These are phyloP conservation scores for Penicillium sp. DNA, from an alignment of 2,329 filamentous ascomycete genomes.

Conservation along the genomic window DNA sequence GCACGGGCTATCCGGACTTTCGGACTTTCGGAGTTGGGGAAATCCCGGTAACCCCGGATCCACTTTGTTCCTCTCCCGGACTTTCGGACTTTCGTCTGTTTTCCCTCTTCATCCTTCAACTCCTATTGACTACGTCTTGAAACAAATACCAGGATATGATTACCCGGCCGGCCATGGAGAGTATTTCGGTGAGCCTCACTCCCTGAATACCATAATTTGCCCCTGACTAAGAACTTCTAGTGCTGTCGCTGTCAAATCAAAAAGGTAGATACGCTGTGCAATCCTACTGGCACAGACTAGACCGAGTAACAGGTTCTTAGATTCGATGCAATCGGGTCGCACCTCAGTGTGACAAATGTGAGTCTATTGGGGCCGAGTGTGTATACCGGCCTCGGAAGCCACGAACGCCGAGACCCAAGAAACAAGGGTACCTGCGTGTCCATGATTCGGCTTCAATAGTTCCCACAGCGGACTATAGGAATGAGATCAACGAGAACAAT, in stretches of 20 bases:
- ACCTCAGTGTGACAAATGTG: not conserved
- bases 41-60: not conserved
- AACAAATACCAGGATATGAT: not conserved
- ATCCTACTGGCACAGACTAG: not conserved
- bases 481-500: not conserved
- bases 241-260: conserved; percentile 4
- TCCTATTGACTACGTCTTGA: not conserved
- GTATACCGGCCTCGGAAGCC: not conserved
- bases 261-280: not conserved
- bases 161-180: not conserved
- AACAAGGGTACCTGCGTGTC: not conserved
- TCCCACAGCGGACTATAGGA: not conserved
- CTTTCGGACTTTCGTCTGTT: not conserved
- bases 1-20: not conserved
- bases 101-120: not conserved
- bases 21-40: not conserved
- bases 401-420: not conserved
- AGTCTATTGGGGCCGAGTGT: not conserved
- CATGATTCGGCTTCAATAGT: not conserved
- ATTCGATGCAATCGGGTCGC: not conserved
- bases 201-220: too few relatives aligned
- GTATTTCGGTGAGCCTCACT: not conserved
- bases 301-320: not conserved
- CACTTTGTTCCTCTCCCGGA: not conserved
- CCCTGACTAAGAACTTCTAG: not conserved